These are phyloP conservation scores for Globisporangium middletonii DNA, from an alignment of 352 stramenopile species.

Conservation along the genomic window DNA sequence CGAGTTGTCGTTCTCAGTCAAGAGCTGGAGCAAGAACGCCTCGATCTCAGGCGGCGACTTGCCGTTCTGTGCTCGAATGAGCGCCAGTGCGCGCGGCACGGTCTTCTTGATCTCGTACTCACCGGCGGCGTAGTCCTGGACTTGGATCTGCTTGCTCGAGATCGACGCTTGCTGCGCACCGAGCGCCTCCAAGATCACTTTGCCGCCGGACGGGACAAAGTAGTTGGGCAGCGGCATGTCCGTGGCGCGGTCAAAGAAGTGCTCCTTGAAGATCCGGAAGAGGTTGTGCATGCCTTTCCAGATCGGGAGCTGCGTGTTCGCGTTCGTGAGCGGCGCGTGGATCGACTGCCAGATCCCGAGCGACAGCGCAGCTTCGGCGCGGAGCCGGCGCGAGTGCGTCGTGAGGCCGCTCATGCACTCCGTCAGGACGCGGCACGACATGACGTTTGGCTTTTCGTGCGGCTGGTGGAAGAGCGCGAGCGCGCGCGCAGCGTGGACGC, in stretches of 20 bases:
- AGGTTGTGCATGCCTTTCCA: slow-evolving; percentile 87
- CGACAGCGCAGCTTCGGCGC: slow-evolving; percentile 66
- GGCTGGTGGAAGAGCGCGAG: slow-evolving; percentile 72
- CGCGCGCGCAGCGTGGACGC: slow-evolving; percentile 72
- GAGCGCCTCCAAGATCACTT: slow-evolving; percentile 71
- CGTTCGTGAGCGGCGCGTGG: slow-evolving; percentile 74
- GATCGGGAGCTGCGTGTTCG: slow-evolving; percentile 71
- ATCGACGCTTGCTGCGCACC: slow-evolving; percentile 78
- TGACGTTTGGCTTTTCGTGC: slow-evolving; percentile 84
- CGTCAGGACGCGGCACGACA: slow-evolving; percentile 77
- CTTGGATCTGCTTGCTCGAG: slow-evolving; percentile 80
- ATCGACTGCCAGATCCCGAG: slow-evolving; percentile 85
- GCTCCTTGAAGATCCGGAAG: slow-evolving; percentile 86
- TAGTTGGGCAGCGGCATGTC: slow-evolving; percentile 87
- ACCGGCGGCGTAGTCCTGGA: slow-evolving; percentile 78
- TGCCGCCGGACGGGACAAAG: slow-evolving; percentile 78
- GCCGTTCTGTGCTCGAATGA: slow-evolving; percentile 74
- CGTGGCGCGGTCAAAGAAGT: slow-evolving; percentile 75
- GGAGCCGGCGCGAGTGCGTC: slow-evolving; percentile 69
- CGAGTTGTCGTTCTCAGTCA: slow-evolving; percentile 84
- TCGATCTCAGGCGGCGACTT: slow-evolving; percentile 78
- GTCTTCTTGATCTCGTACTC: slow-evolving; percentile 89
- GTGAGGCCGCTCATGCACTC: slow-evolving; percentile 83
- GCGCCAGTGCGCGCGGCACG: slow-evolving; percentile 65
- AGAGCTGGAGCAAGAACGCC: slow-evolving; percentile 67